phyloP scores from a whole-genome alignment of 257 asterid genomes.

The Voacanga thouarsii region DNA sequence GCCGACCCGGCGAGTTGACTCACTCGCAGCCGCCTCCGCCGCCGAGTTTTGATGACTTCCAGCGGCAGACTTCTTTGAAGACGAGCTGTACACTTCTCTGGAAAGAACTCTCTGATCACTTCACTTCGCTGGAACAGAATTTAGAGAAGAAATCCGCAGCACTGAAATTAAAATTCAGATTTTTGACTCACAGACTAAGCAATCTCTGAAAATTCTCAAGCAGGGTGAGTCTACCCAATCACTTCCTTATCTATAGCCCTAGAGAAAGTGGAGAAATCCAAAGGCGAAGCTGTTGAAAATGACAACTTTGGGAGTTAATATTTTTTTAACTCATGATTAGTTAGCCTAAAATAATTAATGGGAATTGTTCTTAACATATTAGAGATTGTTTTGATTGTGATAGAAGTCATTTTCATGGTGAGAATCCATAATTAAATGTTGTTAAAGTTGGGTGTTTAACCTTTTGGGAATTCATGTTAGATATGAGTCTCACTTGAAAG shows the following conservation, averaged over 20 bases:
- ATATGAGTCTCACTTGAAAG: too few species aligned
- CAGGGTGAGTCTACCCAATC: slow-evolving; percentile 72
- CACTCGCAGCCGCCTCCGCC: slow-evolving; percentile 35
- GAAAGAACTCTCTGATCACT: slow-evolving; percentile 98
- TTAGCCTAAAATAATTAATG: too few species aligned
- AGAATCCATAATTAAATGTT: too few species aligned
- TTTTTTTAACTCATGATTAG: too few species aligned
- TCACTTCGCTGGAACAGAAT: slow-evolving; percentile 81
- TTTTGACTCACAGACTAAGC: slow-evolving; percentile 51
- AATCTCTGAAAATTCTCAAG: slow-evolving; percentile 52
- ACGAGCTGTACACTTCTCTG: slow-evolving; percentile 98
- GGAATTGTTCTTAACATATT: too few species aligned
- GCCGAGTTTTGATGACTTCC: slow-evolving; percentile 94
- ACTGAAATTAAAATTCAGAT: slow-evolving; percentile 48
- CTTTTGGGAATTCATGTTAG: too few species aligned
- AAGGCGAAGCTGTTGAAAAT: slow-evolving; percentile 22
- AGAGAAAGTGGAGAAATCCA: slow-evolving; percentile 33
- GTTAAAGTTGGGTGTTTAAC: too few species aligned
- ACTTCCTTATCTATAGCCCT: slow-evolving; percentile 51
- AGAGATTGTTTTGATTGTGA: too few species aligned
- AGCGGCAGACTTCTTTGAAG: slow-evolving; percentile 95
- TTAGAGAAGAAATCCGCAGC: slow-evolving; percentile 65
- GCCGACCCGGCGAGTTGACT: slow-evolving; percentile 89
- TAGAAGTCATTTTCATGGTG: too few species aligned
- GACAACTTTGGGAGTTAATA: too few species aligned